phyloP scores from a whole-genome alignment of 495 filamentous ascomycete species.

The Jackrogersella minutella region DNA sequence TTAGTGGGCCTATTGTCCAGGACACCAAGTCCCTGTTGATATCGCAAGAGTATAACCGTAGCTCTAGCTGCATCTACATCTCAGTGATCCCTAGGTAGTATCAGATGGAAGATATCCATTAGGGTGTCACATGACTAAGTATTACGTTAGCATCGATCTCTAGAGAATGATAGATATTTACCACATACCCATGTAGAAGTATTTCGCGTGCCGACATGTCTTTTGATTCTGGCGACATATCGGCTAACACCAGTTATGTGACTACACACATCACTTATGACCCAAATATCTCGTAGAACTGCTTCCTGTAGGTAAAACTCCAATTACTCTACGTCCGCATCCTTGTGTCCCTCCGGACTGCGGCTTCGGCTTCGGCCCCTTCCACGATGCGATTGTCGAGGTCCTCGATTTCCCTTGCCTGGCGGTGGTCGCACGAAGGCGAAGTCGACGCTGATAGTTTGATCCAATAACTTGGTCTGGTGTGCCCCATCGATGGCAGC shows the following conservation, averaged over 20 bases:
- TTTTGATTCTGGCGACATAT: constrained; percentile 46
- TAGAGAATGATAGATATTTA: neutral
- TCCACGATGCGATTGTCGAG: constrained; percentile 56
- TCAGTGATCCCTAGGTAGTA: neutral
- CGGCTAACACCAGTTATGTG: constrained; percentile 44
- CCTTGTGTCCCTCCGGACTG: constrained; percentile 50
- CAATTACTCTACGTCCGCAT: constrained; percentile 41
- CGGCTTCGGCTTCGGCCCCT: constrained; percentile 57
- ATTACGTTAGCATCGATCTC: constrained; percentile 9
- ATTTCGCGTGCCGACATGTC: constrained; percentile 47
- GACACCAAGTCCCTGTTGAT: neutral
- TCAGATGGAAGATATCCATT: neutral
- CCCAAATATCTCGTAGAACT: neutral
- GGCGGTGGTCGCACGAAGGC: constrained; percentile 96
- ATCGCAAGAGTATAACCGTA: neutral
- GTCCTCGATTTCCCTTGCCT: constrained; percentile 63
- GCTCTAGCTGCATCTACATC: neutral
- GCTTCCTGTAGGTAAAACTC: neutral
- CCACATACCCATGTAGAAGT: constrained; percentile 40
- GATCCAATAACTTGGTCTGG: constrained; percentile 84
- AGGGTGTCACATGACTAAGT: constrained; percentile 9
- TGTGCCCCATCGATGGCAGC: constrained; percentile 87
- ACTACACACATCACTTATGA: constrained; percentile 8
- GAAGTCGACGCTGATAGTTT: constrained; percentile 92
- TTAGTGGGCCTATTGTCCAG: neutral